Base-by-base conservation (phyloP, 371 early-diverging fungal species). In the Mucor velutinosus region DNA sequence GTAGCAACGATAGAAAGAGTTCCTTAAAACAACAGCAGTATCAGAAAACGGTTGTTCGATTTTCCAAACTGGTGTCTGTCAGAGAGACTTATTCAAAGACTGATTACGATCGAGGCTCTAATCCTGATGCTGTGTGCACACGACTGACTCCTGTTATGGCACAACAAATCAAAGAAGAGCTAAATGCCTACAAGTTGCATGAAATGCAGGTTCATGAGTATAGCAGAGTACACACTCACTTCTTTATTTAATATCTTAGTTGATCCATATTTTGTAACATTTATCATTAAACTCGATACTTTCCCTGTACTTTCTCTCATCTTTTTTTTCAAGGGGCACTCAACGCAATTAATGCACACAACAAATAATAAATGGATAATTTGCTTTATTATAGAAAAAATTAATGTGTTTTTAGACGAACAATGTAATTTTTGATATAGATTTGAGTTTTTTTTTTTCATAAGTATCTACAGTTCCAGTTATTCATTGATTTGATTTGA, bases 141-240 rank as follows among this genome's bases (percentile, higher is more conserved):
- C 76, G 82, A 29, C 72, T 92, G 7, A 90, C 92, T 2, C 75
- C 90, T 1, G 69, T 79, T 4, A 77, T 89, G 39, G 90, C 90
- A 17, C 83, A 86, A 61, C 76, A 81, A 66, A 92, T 92, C 72
- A 90, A 90, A 66, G 75, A 86, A 57, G 93, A 92, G 72, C 70
- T 92, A 65, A 92, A 92, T 69, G 74, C 82, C 41, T 92, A 82
- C 79, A 92, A 92, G 75, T 72, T 86, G 56, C 78, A 85, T 55
- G 93, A 92, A 72, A 91, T 92, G 92, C 74, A 73, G 19, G 91
- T 92, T n/a, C 93, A 92, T 71, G 85, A 89, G 66, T 83, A 84
- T 29, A 90, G 90, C 64, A 87, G 84, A 30, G 58, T 73, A 1
- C 75, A 90, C 74, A 92, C 92, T 25, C 92, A 92, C 69, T 90